phyloP scores from a whole-genome alignment of 768 basidiomycete genomes.

The Panus rudis region DNA sequence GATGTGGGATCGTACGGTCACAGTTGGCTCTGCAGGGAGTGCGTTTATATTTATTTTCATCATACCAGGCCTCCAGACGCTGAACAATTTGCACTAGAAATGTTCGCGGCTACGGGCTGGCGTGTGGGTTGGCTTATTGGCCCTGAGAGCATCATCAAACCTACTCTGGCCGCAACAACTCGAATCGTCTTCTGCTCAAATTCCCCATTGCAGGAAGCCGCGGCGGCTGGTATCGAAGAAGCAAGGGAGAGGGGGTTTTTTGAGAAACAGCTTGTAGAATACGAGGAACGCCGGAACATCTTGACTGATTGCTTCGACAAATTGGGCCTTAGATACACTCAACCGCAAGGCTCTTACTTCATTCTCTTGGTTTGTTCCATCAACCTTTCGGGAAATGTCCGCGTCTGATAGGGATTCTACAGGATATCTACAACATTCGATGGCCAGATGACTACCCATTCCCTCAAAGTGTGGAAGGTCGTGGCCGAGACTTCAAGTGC shows the following conservation, averaged over 20 bases:
- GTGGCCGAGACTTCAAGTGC: constrained; percentile 85
- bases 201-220: constrained; percentile 92
- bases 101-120: constrained; percentile 97
- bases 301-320: constrained; percentile 74
- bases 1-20: constrained; percentile 98
- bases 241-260: constrained; percentile 71
- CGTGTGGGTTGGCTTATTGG: constrained; percentile 96
- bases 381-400: background rate
- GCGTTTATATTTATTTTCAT: constrained; percentile 16
- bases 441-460: constrained; percentile 82
- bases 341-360: constrained; percentile 91
- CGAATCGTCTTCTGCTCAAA: constrained; percentile 95
- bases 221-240: constrained; percentile 82
- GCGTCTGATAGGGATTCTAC: background rate
- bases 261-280: constrained; percentile 66
- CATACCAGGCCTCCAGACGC: background rate
- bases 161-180: constrained; percentile 85
- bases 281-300: constrained; percentile 72
- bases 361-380: constrained; percentile 61
- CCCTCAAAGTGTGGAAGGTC: constrained; percentile 64
- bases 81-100: constrained; percentile 44
- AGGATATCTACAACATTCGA: constrained; percentile 75
- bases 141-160: constrained; percentile 71
- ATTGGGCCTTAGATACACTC: constrained; percentile 77
- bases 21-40: constrained; percentile 95